Evolutionary conservation across 2,329 filamentous ascomycete species (phyloP), one percentile per base, ranked within the genome.

Genomic region (Fusarium sp.): DNA sequence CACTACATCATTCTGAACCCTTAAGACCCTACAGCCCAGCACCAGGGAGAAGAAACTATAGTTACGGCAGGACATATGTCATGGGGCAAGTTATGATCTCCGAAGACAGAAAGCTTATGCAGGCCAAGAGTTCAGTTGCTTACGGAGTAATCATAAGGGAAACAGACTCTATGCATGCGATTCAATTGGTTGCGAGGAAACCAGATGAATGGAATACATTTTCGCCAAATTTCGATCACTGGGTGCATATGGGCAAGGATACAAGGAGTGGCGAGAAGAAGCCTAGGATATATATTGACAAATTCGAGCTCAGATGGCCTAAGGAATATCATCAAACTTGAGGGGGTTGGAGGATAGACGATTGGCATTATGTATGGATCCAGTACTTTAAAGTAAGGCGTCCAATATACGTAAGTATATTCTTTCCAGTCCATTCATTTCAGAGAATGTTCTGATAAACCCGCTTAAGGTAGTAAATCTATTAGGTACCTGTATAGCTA

Each of bases 21-120:
- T 4, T 2, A 1, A 12, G 10, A 17, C 11, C 13, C 11, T n/a
- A 9, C 24, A 28, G 11, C 5, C 20, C 10, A n/a, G 14, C 14
- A 10, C 10, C 3, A n/a, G 14, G 8, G 18, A n/a, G 4, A 28
- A 17, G 10, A 22, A 5, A 8, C 9, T 55, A 39, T 7, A 55
- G 10, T 14, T 39, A 28, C 26, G 15, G 14, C 20, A 30, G 51
- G 26, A 4, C 3, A 5, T n/a, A 38, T 28, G 12, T 10, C 14
- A 39, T 18, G 26, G 24, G 51, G 18, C 12, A 28, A 13, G 20
- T 26, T 10, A n/a, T n/a, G 11, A 18, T 55, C 6, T 39, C 36
- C 4, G 36, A 28, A 13, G 14, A 39, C 26, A 55, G 51, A 39
- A 39, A 55, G 1, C 14, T 55, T 11, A 30, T 39, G 11, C 24